These are phyloP conservation scores for Calonectria honghensis DNA, from an alignment of 2,329 filamentous ascomycete species.

Conservation along the genomic window DNA sequence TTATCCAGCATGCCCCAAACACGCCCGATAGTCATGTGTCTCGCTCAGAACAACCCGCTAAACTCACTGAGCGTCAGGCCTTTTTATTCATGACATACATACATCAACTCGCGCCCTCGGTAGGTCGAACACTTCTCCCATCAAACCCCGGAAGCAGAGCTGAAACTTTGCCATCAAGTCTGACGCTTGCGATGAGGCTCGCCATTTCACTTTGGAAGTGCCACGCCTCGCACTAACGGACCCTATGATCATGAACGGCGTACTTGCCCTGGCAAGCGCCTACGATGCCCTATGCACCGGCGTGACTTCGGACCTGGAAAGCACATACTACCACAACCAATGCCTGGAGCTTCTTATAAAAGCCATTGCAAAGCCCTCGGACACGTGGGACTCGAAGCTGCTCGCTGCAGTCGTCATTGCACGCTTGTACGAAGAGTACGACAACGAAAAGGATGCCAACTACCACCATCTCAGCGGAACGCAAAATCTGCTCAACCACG, in stretches of 20 bases:
- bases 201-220: slow-evolving; percentile 66
- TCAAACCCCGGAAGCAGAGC: neutral
- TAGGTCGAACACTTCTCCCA: slow-evolving; percentile 1
- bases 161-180: slow-evolving; percentile 21
- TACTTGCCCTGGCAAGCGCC: slow-evolving; percentile 67
- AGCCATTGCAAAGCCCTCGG: slow-evolving; percentile 63
- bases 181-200: slow-evolving; percentile 48
- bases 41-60: neutral
- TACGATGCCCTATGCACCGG: slow-evolving; percentile 63
- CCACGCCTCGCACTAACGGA: slow-evolving; percentile 67
- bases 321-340: slow-evolving; percentile 58
- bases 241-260: slow-evolving; percentile 67
- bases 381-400: slow-evolving; percentile 67
- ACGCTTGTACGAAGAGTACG: slow-evolving; percentile 67
- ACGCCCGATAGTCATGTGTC: neutral
- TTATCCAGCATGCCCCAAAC: neutral
- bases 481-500: slow-evolving; percentile 59
- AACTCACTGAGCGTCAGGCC: slow-evolving; percentile 33
- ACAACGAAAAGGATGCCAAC: slow-evolving; percentile 58
- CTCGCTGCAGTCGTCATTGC: slow-evolving; percentile 69
- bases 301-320: slow-evolving; percentile 43
- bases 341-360: slow-evolving; percentile 68
- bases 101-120: slow-evolving; percentile 34
- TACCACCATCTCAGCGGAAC: slow-evolving; percentile 64
- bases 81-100: slow-evolving; percentile 38